A percentile compares a stretch with the other conserved stretches of the same genome.
Evolutionary conservation across 1,284 basidiomycete genomes (phyloP).

Genomic region (Microbotryomycetes sp.): DNA sequence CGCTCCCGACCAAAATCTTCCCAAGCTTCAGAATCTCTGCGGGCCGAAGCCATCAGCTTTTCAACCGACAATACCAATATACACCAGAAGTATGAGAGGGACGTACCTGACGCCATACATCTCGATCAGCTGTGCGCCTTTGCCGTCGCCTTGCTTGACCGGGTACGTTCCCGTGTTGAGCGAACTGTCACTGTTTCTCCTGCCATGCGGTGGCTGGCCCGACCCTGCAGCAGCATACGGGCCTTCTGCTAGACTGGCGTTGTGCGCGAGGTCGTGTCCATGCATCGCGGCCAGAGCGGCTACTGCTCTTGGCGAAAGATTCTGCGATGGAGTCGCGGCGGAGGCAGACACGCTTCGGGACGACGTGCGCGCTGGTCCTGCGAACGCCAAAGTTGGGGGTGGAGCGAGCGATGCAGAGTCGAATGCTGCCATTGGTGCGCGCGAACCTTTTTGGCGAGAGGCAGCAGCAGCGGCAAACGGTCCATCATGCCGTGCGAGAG

Average conservation of each 20-base stretch:
- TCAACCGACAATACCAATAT: not conserved
- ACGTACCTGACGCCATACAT: slow-evolving; percentile 27
- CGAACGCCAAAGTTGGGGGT: not conserved
- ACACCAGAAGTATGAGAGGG: not conserved
- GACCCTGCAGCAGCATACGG: slow-evolving; percentile 13
- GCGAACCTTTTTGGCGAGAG: slow-evolving; percentile 14
- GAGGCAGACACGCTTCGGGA: not conserved
- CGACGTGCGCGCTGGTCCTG: not conserved
- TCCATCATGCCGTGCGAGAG: slow-evolving; percentile 28
- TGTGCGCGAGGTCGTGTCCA: not conserved
- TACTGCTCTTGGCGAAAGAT: slow-evolving; percentile 11
- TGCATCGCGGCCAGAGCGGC: slow-evolving; percentile 20
- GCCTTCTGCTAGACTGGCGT: not conserved
- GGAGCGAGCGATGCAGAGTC: slow-evolving; percentile 22
- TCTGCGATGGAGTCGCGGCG: not conserved
- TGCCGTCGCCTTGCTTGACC: slow-evolving; percentile 2
- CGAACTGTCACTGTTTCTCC: slow-evolving; percentile 3
- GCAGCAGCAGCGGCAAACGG: slow-evolving; percentile 30
- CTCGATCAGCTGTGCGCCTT: slow-evolving; percentile 29
- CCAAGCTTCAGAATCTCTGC: slow-evolving; percentile 28
- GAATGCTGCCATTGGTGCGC: slow-evolving; percentile 29
- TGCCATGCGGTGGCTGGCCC: not conserved
- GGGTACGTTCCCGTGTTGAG: slow-evolving; percentile 27
- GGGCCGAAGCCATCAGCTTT: too few relatives aligned
- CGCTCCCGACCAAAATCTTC: slow-evolving; percentile 27